A percentile compares a stretch with the other conserved stretches of the same genome.
These are phyloP conservation scores for Pichia californica DNA, from an alignment of 805 yeast genomes.

Conservation along the genomic window DNA sequence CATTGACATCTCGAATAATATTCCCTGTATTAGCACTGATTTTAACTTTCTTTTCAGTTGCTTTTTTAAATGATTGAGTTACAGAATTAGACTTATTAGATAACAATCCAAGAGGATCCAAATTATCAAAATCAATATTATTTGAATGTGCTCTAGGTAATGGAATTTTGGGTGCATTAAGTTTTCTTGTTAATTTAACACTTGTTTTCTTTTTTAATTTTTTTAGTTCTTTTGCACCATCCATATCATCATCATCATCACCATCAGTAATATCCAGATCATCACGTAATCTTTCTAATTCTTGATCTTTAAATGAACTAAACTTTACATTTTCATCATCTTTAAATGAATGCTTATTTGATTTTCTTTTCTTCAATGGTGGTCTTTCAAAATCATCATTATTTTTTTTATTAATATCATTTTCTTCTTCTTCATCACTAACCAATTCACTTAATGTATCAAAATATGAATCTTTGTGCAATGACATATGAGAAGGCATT, in stretches of 20 bases:
- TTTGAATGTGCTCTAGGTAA: not conserved
- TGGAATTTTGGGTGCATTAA: constrained; percentile 34
- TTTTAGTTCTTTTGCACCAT: constrained; percentile 33
- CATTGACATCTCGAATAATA: constrained; percentile 24
- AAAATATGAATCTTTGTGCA: constrained; percentile 9
- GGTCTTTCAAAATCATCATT: constrained; percentile 22
- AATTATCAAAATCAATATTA: constrained; percentile 11
- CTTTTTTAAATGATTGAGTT: constrained; percentile 24
- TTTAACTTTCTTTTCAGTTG: constrained; percentile 12
- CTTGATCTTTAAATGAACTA: constrained; percentile 11
- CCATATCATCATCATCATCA: constrained; percentile 26
- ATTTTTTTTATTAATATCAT: constrained; percentile 16
- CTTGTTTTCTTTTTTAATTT: constrained; percentile 20
- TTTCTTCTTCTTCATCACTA: constrained; percentile 15
- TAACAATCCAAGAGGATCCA: constrained; percentile 17
- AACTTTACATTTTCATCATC: constrained; percentile 9
- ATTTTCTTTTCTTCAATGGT: constrained; percentile 16
- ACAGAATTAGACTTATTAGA: constrained; percentile 22
- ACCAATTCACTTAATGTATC: constrained; percentile 14
- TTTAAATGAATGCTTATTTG: constrained; percentile 2
- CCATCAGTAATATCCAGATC: constrained; percentile 13
- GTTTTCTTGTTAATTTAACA: constrained; percentile 53
- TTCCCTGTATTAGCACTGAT: constrained; percentile 22
- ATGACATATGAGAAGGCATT: constrained; percentile 10
- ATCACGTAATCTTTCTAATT: constrained; percentile 2